Conservation (phyloP, 2,329 filamentous ascomycete species). For the Monilinia aucupariae region DNA sequence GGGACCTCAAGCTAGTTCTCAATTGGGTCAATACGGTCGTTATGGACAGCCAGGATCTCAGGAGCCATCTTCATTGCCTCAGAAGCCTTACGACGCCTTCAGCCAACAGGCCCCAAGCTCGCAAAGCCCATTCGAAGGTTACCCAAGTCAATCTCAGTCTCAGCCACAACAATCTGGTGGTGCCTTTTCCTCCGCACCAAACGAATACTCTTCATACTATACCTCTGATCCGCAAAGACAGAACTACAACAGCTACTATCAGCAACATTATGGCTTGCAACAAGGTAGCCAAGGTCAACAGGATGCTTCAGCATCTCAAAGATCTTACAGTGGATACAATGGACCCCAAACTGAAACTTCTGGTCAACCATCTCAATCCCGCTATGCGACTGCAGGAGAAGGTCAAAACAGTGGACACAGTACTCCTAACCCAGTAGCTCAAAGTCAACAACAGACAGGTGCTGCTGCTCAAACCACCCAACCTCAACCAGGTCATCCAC, state of each 20-base stretch:
- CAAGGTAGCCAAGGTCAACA: slow-evolving; percentile 60
- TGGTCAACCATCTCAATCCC: slow-evolving; percentile 56
- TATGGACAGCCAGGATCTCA: slow-evolving; percentile 58
- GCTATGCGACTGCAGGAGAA: slow-evolving; percentile 58
- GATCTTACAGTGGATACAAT: slow-evolving; percentile 72
- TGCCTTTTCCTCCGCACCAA: slow-evolving; percentile 66
- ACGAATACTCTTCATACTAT: slow-evolving; percentile 82
- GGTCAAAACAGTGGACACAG: slow-evolving; percentile 82
- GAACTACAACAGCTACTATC: slow-evolving; percentile 67
- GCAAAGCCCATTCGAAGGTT: slow-evolving; percentile 57
- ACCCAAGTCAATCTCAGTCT: slow-evolving; percentile 53
- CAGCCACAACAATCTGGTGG: slow-evolving; percentile 55
- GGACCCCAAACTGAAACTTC: slow-evolving; percentile 60
- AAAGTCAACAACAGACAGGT: slow-evolving; percentile 43
- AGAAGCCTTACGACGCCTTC: slow-evolving; percentile 87
- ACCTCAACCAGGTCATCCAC: slow-evolving; percentile 43
- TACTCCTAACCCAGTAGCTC: slow-evolving; percentile 74
- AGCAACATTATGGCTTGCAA: slow-evolving; percentile 49
- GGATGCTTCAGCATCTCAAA: slow-evolving; percentile 65
- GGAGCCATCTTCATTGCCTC: slow-evolving; percentile 55
- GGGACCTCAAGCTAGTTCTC: slow-evolving; percentile 31
- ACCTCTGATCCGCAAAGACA: slow-evolving; percentile 68
- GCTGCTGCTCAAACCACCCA: slow-evolving; percentile 40
- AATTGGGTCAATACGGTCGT: slow-evolving; percentile 57
- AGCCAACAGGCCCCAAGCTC: slow-evolving; percentile 61